These are phyloP conservation scores for Pachyrhizus erosus DNA, from an alignment of 306 rosid species.

Conservation along the genomic window DNA sequence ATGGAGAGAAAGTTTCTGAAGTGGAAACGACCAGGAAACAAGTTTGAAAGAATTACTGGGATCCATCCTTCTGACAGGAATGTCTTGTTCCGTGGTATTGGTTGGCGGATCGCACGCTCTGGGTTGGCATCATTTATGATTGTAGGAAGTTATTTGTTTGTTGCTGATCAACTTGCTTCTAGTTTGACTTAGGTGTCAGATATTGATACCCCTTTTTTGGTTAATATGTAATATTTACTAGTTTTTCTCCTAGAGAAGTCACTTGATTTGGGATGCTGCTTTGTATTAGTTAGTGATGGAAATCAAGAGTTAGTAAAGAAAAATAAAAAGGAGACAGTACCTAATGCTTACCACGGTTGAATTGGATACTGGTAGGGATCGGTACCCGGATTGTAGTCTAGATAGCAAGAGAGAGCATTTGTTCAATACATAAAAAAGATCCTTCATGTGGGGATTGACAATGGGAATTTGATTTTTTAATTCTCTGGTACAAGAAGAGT, in stretches of 20 bases:
- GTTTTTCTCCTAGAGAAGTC: background rate
- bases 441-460: conserved; percentile 31
- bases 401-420: conserved; percentile 13
- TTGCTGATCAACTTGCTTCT: conserved; percentile 63
- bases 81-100: conserved; percentile 69
- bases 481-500: background rate
- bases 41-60: conserved; percentile 72
- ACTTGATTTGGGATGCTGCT: conserved; percentile 7
- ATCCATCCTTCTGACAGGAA: conserved; percentile 85
- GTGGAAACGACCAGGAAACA: conserved; percentile 75
- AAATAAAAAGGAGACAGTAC: conserved; percentile 26
- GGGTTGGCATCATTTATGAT: conserved; percentile 74
- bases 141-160: conserved; percentile 75
- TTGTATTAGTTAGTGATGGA: conserved; percentile 21
- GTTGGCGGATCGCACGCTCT: conserved; percentile 77
- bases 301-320: too few relatives aligned
- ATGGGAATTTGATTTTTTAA: background rate
- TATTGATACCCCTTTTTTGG: conserved; percentile 15
- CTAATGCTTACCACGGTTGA: background rate
- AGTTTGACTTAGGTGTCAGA: conserved; percentile 44
- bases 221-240: background rate
- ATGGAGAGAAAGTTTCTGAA: conserved; percentile 82
- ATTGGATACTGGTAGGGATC: conserved; percentile 14
- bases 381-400: conserved; percentile 7
- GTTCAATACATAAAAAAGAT: conserved; percentile 30